A percentile compares a stretch with the other conserved stretches of the same genome.
phyloP scores from a whole-genome alignment of 2,329 filamentous ascomycete species.

The Botrytis galanthina region DNA sequence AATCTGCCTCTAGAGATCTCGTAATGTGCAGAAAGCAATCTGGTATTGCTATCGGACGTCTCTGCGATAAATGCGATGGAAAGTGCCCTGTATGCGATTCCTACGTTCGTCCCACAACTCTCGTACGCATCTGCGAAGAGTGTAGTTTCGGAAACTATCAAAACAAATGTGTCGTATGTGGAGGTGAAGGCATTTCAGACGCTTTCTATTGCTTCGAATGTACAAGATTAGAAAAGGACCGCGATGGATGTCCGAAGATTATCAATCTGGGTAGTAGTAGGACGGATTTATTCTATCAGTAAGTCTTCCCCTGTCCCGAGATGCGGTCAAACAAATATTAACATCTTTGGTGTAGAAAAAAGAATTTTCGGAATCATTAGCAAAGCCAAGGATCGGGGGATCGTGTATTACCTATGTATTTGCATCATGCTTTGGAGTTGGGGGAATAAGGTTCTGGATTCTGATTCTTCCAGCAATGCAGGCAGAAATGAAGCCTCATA shows the following conservation, averaged over 20 bases:
- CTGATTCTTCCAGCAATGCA: constrained; percentile 1
- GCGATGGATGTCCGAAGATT: constrained; percentile 98
- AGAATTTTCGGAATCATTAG: constrained; percentile 62
- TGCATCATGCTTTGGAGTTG: constrained; percentile 9
- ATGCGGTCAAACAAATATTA: constrained; percentile 34
- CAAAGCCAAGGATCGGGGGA: constrained; percentile 14
- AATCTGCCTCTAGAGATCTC: constrained; percentile 64
- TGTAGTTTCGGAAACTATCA: constrained; percentile 99
- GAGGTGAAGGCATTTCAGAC: constrained; percentile 95
- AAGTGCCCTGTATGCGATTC: constrained; percentile 99
- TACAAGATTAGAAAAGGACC: constrained; percentile 91
- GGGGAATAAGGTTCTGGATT: background rate
- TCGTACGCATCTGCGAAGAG: constrained; percentile 98
- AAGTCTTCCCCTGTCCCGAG: constrained; percentile 7
- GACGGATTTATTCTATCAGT: constrained; percentile 68
- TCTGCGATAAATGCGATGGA: constrained; percentile 99
- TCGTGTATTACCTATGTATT: constrained; percentile 17
- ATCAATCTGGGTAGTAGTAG: constrained; percentile 95
- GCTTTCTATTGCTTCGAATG: constrained; percentile 99
- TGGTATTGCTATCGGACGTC: constrained; percentile 94
- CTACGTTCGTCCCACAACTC: constrained; percentile 95
- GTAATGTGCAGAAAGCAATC: constrained; percentile 99
- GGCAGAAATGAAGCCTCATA: constrained; percentile 1
- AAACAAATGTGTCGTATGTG: constrained; percentile 99
- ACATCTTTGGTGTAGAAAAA: constrained; percentile 51